Base-by-base conservation (phyloP, 2,329 filamentous ascomycete genomes). In the Fonsecaea nubica region DNA sequence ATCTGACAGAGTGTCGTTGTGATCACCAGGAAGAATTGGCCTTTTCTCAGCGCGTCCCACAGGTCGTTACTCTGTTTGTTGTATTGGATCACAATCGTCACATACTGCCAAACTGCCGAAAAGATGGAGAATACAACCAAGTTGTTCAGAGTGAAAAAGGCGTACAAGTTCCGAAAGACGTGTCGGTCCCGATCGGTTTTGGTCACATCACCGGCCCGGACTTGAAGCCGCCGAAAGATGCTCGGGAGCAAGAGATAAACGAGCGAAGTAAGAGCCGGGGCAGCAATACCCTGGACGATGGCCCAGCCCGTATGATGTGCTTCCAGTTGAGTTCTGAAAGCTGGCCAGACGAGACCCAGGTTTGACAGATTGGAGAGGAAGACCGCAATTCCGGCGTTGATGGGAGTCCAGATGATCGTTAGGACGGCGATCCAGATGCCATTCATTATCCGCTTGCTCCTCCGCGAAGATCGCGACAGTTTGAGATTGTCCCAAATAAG, bases 61-160 rank as follows among this genome's bases (percentile, higher is more conserved):
- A 88, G 86, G 72, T 89, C 83, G 18, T 84, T 80, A 45, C 87
- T 85, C 0, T 84, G 78, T 3, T 83, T 77, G 0, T 87, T 87
- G 53, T 84, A 80, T 2, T 86, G 76, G 54, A 93, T 81, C 42
- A 96, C 87, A 4, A 82, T 82, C 0, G 88, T 80, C 8, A 93
- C 82, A 73, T 93, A 93, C 1, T 83, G 82, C 88, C 92, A 97
- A 15, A 93, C 80, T 1, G 92, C 89, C 53, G 91, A 92, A 78
- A 98, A 98, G 13, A 97, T 83, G 10, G 93, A 97, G 79, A 98
- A 98, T 65, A 98, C 89, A 71, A 99, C 83, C 63, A 99, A 80
- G 76, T 98, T 98, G 85, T 99, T 99, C 84, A 99, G 93, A 60
- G 97, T 87, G 79, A 99, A 99, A 81, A 99, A 99, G 18, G 91